Percentiles rank a stretch among this genome's conserved stretches.
Conservation (phyloP, 208 protist species). For the Trypanosoma scelopori region DNA sequence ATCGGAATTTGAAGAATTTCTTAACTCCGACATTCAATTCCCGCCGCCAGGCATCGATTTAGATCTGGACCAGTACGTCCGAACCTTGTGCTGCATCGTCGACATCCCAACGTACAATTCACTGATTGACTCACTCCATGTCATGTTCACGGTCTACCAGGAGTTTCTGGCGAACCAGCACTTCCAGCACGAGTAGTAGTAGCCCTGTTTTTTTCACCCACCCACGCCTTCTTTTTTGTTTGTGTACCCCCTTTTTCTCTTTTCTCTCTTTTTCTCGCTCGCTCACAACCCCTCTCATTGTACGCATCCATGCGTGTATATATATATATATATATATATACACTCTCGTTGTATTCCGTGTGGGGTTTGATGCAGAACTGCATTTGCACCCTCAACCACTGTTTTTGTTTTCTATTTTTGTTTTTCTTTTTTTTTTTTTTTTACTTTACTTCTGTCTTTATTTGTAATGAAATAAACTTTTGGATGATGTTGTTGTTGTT, state of each 20-base stretch:
- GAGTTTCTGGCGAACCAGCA: constrained; percentile 95
- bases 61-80: constrained; percentile 94
- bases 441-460: too few relatives aligned
- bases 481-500: too few relatives aligned
- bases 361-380: too few relatives aligned
- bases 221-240: constrained; percentile 14
- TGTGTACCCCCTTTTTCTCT: constrained; percentile 1
- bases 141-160: constrained; percentile 97
- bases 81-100: constrained; percentile 93
- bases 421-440: too few relatives aligned
- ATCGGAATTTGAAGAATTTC: constrained; percentile 92
- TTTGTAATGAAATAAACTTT: too few relatives aligned
- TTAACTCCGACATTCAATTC: constrained; percentile 89
- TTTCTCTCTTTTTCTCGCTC: too few relatives aligned
- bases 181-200: constrained; percentile 87
- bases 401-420: too few relatives aligned
- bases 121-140: constrained; percentile 97
- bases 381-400: too few relatives aligned
- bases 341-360: too few relatives aligned
- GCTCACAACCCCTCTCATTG: too few relatives aligned
- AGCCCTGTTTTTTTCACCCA: neutral
- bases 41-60: constrained; percentile 92
- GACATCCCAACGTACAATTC: constrained; percentile 97
- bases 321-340: too few relatives aligned
- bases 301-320: too few relatives aligned